Percentiles rank a stretch among this genome's conserved stretches.
phyloP scores from a whole-genome alignment of 768 basidiomycete genomes.

The Calocera cornea region DNA sequence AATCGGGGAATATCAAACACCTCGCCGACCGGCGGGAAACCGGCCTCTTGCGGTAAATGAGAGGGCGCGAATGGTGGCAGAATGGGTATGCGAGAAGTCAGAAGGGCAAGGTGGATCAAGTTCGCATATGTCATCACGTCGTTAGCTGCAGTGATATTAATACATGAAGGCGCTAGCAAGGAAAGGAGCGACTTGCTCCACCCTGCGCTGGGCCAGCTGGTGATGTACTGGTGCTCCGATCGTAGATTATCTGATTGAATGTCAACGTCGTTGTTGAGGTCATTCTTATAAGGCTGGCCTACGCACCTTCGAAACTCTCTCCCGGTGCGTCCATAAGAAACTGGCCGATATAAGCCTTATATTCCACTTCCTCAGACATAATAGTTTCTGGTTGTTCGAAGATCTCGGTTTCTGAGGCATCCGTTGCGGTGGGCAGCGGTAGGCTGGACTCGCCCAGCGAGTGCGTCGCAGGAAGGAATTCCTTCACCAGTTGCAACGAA shows the following conservation, averaged over 20 bases:
- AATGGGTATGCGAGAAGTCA: constrained; percentile 44
- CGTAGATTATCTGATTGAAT: constrained; percentile 44
- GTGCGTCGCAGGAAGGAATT: no score
- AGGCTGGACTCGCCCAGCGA: no score
- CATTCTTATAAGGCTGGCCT: no score
- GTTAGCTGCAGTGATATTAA: constrained; percentile 38
- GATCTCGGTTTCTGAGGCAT: no score
- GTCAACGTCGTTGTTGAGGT: no score
- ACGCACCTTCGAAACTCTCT: background rate
- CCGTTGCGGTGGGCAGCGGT: no score
- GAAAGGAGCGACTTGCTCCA: constrained; percentile 41
- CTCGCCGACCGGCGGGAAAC: constrained; percentile 41
- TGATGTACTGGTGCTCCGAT: constrained; percentile 48
- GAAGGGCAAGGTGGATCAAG: constrained; percentile 43
- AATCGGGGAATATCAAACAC: constrained; percentile 49
- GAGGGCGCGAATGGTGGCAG: constrained; percentile 45
- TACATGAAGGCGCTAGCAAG: background rate
- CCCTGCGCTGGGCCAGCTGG: constrained; percentile 59
- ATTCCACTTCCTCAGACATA: no score
- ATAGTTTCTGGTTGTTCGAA: no score
- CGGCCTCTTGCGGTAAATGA: constrained; percentile 36
- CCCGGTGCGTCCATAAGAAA: no score
- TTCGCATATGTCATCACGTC: constrained; percentile 63
- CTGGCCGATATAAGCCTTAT: no score
- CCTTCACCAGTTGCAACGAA: no score